Evolutionary conservation across 495 filamentous ascomycete genomes (phyloP), one percentile per base, ranked within the genome.

Genomic region (Hypoxylon crocopeplum): DNA sequence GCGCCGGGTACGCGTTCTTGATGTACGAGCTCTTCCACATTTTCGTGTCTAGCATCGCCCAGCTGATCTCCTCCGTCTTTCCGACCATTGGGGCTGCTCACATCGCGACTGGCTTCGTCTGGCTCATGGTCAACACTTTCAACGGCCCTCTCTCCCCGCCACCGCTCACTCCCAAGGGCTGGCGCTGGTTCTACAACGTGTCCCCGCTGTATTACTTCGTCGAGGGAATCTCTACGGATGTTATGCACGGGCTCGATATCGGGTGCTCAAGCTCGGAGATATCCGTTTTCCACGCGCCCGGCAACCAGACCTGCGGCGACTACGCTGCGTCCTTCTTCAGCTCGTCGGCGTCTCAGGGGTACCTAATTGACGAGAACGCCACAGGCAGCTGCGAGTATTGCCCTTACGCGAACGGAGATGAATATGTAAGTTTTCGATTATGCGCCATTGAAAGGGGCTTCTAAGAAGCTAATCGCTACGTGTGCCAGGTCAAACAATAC

Each of bases 131-230:
- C 45, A 73, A 84, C 59, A 77, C 75, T 27, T 86, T 84, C 69
- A 79, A 76, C 46, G 83, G 84, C 22, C 77, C 84, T 10, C 70
- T 85, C 0, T 80, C 81, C 0, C 82, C 82, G 0, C 82, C 81
- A 47, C 46, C 38, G 12, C 12, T 24, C 20, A 80, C 85, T 54
- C 74, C 75, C 25, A 68, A 69, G 3, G 85, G 85, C 69, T 86
- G 84, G 84, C 69, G 81, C 0, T 85, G 84, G 71, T 85, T 80
- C 80, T 90, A 91, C 72, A 84, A 85, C 17, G 75, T 88, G 20
- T 88, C 86, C 0, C 88, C 89, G 5, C 84, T 92, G 44, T 89
- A 82, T 0, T 91, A 92, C 61, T 72, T 88, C 1, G 79, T 89
- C 6, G 76, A 75, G 20, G 81, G 80, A 16, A 80, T 89, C 66